phyloP scores from a whole-genome alignment of 257 asterid species.

The Solanum chiquidenum region DNA sequence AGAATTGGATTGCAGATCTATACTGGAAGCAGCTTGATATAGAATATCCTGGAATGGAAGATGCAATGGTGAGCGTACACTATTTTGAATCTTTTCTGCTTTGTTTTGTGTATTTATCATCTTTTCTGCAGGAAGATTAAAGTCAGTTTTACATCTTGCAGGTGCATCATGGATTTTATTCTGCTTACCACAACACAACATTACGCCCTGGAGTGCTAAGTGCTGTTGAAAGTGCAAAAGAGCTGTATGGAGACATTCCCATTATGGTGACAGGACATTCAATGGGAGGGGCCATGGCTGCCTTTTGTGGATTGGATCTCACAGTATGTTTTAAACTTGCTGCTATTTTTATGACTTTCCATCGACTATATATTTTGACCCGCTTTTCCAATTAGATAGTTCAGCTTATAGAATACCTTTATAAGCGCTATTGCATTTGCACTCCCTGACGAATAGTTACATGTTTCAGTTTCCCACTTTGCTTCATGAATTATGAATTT shows the following conservation, averaged over 20 bases:
- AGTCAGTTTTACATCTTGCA: conserved; percentile 12
- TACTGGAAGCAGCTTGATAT: conserved; percentile 95
- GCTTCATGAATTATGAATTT: not conserved
- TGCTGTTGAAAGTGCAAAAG: conserved; percentile 51
- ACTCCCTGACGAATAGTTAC: not conserved
- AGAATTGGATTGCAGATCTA: conserved; percentile 93
- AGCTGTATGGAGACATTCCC: conserved; percentile 48
- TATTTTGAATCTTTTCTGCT: not conserved
- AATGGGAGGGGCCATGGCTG: conserved; percentile 99
- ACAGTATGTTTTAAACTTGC: conserved; percentile 25
- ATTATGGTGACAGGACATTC: conserved; percentile 92
- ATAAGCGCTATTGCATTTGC: not conserved
- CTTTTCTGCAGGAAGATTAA: not conserved
- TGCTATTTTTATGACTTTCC: not conserved
- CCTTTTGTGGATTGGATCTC: conserved; percentile 89
- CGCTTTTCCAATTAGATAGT: not conserved
- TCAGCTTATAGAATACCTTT: not conserved
- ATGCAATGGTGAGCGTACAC: conserved; percentile 59
- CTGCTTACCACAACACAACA: conserved; percentile 84
- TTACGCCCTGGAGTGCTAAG: conserved; percentile 65
- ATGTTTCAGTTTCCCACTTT: not conserved
- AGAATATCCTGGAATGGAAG: conserved; percentile 81
- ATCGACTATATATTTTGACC: not conserved
- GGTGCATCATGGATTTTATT: conserved; percentile 97
- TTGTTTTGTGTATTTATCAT: not conserved